Percentiles rank a stretch among this genome's conserved stretches.
Evolutionary conservation across 2,329 filamentous ascomycete species (phyloP).

Genomic region (Talaromyces marneffei): DNA sequence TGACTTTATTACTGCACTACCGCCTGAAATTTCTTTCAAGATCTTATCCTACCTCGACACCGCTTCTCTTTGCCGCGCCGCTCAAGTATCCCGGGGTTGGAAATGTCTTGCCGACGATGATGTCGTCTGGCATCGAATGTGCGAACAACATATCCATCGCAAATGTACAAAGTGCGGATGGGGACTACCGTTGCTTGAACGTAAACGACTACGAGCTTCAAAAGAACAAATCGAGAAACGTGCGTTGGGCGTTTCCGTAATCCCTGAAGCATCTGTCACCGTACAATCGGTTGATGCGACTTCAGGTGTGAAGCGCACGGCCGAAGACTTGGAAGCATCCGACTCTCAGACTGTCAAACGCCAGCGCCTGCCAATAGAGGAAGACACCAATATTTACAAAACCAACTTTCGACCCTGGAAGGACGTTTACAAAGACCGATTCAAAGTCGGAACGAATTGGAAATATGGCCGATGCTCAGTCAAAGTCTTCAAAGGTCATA

Average conservation of each 20-base stretch:
- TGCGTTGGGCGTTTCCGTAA: conserved; percentile 50
- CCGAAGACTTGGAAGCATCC: not conserved
- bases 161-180: conserved; percentile 95
- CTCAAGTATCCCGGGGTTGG: conserved; percentile 88
- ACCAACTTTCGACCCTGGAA: conserved; percentile 72
- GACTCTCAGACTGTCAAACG: conserved; percentile 19
- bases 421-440: conserved; percentile 90
- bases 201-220: conserved; percentile 79
- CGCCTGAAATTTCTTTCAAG: conserved; percentile 85
- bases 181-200: conserved; percentile 83
- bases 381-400: conserved; percentile 45
- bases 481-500: conserved; percentile 78
- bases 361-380: conserved; percentile 10
- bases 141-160: conserved; percentile 89
- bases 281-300: not conserved
- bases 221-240: conserved; percentile 75
- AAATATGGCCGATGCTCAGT: conserved; percentile 86
- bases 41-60: conserved; percentile 92
- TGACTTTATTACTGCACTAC: conserved; percentile 86
- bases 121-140: conserved; percentile 97
- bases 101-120: conserved; percentile 89
- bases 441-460: conserved; percentile 96
- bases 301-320: conserved; percentile 1
- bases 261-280: not conserved
- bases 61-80: conserved; percentile 87